These are phyloP conservation scores for Ottelia alismoides DNA, from an alignment of 106 monocot genomes.

Conservation along the genomic window DNA sequence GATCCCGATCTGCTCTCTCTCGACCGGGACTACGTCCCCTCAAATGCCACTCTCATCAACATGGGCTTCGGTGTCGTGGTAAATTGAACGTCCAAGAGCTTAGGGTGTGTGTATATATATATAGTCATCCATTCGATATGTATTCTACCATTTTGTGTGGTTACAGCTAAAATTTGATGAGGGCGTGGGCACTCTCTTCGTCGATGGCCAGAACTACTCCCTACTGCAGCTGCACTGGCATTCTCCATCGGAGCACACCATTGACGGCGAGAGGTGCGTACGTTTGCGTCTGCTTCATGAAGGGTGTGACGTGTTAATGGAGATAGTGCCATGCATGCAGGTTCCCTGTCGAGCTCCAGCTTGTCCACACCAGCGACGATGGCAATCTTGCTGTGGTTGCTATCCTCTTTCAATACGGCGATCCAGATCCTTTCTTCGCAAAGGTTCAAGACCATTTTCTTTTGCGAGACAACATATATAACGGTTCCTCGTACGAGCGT, in stretches of 20 bases:
- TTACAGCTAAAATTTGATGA: conserved; percentile 14
- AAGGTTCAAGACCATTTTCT: conserved; percentile 31
- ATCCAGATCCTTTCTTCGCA: conserved; percentile 35
- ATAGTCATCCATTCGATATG: no score
- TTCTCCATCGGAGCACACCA: conserved; percentile 8
- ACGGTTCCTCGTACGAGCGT: no score
- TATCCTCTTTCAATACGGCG: conserved; percentile 39
- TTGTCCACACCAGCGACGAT: conserved; percentile 38
- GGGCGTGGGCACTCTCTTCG: conserved; percentile 19
- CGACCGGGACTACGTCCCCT: conserved; percentile 16
- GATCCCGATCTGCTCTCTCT: conserved; percentile 7
- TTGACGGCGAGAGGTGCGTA: conserved; percentile 42
- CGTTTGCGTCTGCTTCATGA: no score
- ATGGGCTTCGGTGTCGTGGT: conserved; percentile 34
- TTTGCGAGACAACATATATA: no score
- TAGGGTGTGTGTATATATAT: no score
- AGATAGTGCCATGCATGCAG: no score
- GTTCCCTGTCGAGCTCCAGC: conserved; percentile 32
- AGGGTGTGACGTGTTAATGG: no score
- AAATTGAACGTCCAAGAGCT: no score
- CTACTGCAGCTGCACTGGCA: conserved; percentile 9
- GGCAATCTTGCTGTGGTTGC: conserved; percentile 29
- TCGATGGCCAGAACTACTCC: conserved; percentile 13
- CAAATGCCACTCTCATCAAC: conserved; percentile 39
- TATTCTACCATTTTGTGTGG: no score